A percentile compares a stretch with the other conserved stretches of the same genome.
Conservation (phyloP, 2,329 filamentous ascomycete species). For the Didymella pinodella region DNA sequence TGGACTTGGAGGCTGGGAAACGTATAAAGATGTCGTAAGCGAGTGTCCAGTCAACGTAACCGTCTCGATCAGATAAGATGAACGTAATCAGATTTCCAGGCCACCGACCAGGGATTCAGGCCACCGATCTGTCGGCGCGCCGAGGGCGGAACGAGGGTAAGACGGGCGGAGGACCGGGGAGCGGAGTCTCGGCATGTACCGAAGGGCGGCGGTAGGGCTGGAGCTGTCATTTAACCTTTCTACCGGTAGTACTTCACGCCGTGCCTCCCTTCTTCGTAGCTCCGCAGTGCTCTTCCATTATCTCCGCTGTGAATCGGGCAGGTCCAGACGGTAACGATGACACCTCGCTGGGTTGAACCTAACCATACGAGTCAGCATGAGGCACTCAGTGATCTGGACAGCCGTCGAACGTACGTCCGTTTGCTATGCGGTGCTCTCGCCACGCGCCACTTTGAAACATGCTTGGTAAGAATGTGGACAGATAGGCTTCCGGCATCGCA, state of each 20-base stretch:
- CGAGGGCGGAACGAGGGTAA: neutral
- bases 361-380: no score
- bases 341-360: constrained; percentile 27
- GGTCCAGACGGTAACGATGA: constrained; percentile 31
- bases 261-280: neutral
- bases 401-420: neutral
- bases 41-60: neutral
- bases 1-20: no score
- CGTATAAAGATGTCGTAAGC: neutral
- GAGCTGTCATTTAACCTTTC: no score
- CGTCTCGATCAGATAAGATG: constrained; percentile 6
- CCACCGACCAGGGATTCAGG: neutral
- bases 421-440: constrained; percentile 17
- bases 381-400: no score
- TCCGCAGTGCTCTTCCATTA: no score
- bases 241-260: neutral
- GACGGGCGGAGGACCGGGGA: constrained; percentile 1
- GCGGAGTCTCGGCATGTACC: constrained; percentile 2
- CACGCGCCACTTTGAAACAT: constrained; percentile 33
- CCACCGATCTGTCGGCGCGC: neutral
- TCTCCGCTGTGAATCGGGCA: no score
- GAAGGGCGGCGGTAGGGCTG: constrained; percentile 2
- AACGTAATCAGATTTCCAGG: constrained; percentile 7
- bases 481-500: constrained; percentile 20
- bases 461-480: constrained; percentile 24